Base-by-base conservation (phyloP, 176 grass and related monocot genomes). In the Puya raimondii region DNA sequence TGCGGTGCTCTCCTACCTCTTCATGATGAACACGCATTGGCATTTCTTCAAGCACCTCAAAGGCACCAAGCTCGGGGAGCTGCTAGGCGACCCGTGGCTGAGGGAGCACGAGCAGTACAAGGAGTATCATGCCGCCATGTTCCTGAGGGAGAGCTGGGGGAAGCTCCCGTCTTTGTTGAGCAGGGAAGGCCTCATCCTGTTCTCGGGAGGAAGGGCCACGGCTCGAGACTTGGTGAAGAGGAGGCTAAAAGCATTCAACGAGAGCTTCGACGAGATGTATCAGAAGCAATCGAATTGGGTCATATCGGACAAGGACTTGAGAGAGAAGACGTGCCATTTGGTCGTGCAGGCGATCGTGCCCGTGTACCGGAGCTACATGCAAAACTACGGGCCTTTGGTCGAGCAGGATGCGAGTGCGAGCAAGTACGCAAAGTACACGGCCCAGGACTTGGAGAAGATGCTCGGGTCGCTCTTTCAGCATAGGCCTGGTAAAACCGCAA, bases 361-460 rank as follows among this genome's bases (percentile, higher is more conserved):
- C 21, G 69, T 74, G 72, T 96, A 96, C 76, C 64, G 92, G 74
- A 96, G 92, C 76, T 96, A 91, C 77, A 85, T 96, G 92, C 92
- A 96, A 79, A 91, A 87, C 67, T 96, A 96, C 49, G 92, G 92
- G 12, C 92, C 92, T 23, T 82, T 96, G 6, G 88, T 96, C 61
- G 92, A 92, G 50, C 92, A 92, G 72, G 92, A 96, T 71, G 82
- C 63, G 14, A 86, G 78, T 29, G 73, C 80, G 1, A 78, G 83
- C 78, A 96, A 85, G 75, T 96, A 96, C 72, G 81, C 87, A 11
- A 96, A 91, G 70, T 92, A 87, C 72, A 92, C 92, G 0, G 83
- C 91, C 1, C 81, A 96, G 71, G 76, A 58, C 63, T 64, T 96
- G 76, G 92, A 92, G 77, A 89, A 88, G 68, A 89, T 96, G 86